These are phyloP conservation scores for Silene noctiflora DNA, from an alignment of 179 eudicot genomes.

Conservation along the genomic window DNA sequence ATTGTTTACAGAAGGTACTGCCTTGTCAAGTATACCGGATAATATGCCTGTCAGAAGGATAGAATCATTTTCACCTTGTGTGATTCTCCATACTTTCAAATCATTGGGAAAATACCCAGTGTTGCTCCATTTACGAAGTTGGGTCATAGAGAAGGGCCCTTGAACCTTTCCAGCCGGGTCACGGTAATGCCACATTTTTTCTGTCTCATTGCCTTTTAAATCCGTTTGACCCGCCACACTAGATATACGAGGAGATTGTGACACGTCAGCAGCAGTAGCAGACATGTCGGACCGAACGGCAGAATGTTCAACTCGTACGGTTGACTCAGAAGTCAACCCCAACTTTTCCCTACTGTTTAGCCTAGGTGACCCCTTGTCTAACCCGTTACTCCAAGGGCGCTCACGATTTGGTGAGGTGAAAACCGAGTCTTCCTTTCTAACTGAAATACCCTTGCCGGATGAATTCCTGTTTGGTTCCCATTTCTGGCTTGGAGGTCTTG, in stretches of 20 bases:
- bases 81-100: slow-evolving; percentile 64
- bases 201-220: slow-evolving; percentile 53
- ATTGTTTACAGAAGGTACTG: slow-evolving; percentile 17
- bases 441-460: slow-evolving; percentile 43
- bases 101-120: slow-evolving; percentile 82
- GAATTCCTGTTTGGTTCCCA: slow-evolving; percentile 49
- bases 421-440: slow-evolving; percentile 43
- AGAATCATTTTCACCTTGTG: slow-evolving; percentile 56
- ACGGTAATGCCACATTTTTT: slow-evolving; percentile 81
- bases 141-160: slow-evolving; percentile 89
- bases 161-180: slow-evolving; percentile 90
- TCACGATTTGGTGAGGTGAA: slow-evolving; percentile 38
- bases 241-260: slow-evolving; percentile 38
- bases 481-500: slow-evolving; percentile 44
- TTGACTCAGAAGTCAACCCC: slow-evolving; percentile 29
- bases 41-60: slow-evolving; percentile 70
- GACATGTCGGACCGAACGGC: slow-evolving; percentile 35
- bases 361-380: slow-evolving; percentile 35
- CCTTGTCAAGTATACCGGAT: slow-evolving; percentile 64
- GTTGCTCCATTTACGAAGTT: slow-evolving; percentile 92
- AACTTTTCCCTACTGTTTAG: slow-evolving; percentile 41
- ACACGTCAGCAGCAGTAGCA: slow-evolving; percentile 29
- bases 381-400: slow-evolving; percentile 44
- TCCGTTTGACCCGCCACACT: slow-evolving; percentile 34
- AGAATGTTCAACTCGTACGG: slow-evolving; percentile 30